These are phyloP conservation scores for Acacia pycnantha DNA, from an alignment of 331 rosid genomes.

Conservation along the genomic window DNA sequence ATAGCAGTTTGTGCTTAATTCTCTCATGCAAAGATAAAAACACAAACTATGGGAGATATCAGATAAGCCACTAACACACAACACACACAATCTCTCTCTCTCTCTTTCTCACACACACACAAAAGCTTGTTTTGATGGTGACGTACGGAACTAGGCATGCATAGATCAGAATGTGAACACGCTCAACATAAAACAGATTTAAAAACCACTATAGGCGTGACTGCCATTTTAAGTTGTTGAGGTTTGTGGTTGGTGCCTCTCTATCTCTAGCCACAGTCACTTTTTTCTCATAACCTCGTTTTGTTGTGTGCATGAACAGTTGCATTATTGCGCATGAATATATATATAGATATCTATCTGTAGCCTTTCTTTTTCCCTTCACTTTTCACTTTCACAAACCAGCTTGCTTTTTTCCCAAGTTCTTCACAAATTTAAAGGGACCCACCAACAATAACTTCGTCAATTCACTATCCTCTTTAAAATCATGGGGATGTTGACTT, in stretches of 20 bases:
- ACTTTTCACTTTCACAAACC: slow-evolving; percentile 30
- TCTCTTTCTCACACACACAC: not conserved
- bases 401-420: slow-evolving; percentile 26
- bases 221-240: not conserved
- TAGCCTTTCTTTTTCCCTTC: slow-evolving; percentile 17
- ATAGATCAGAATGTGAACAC: slow-evolving; percentile 12
- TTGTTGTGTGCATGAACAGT: slow-evolving; percentile 27
- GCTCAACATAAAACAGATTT: not conserved
- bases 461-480: slow-evolving; percentile 32
- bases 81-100: no score
- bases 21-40: not conserved
- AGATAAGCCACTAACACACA: not conserved
- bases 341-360: no score
- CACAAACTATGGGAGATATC: not conserved
- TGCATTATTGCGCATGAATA: slow-evolving; percentile 37
- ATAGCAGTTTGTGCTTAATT: not conserved
- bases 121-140: not conserved
- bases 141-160: not conserved
- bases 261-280: not conserved
- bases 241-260: slow-evolving; percentile 1
- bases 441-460: slow-evolving; percentile 30
- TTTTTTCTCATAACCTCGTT: not conserved
- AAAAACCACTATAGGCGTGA: not conserved
- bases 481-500: slow-evolving; percentile 49
- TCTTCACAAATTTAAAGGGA: slow-evolving; percentile 31